Conservation (phyloP, 345 rosid genomes). For the Citrus unshiu region DNA sequence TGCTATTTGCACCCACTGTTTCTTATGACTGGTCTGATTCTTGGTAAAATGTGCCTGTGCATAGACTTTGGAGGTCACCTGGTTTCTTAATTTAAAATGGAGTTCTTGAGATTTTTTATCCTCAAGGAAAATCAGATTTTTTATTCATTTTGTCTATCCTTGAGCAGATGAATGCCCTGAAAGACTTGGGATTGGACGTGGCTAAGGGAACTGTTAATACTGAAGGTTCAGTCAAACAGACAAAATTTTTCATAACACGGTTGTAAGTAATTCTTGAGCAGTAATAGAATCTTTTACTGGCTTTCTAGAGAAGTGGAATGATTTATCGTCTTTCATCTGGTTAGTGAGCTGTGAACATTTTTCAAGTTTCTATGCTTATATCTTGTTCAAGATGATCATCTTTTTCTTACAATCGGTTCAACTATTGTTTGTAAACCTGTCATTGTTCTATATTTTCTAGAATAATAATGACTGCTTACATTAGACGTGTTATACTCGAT, state of each 20-base stretch:
- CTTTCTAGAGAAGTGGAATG: not conserved
- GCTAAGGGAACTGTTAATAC: conserved; percentile 78
- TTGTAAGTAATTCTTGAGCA: conserved; percentile 46
- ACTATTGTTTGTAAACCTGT: not conserved
- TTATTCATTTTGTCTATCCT: conserved; percentile 7
- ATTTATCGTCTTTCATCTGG: conserved; percentile 1
- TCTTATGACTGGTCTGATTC: not conserved
- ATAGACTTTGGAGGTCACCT: not conserved
- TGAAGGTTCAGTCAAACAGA: conserved; percentile 73
- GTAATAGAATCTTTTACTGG: not conserved
- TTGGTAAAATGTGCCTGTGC: not conserved
- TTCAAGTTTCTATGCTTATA: not conserved
- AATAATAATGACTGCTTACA: not conserved
- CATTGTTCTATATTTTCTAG: not conserved
- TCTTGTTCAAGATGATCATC: not conserved
- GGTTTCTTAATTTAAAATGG: not conserved
- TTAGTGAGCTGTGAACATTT: not conserved
- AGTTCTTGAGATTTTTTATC: not conserved
- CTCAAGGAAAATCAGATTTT: not conserved
- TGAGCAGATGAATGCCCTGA: conserved; percentile 81
- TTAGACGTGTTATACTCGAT: not conserved
- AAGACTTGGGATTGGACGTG: conserved; percentile 85
- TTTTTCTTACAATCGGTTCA: not conserved
- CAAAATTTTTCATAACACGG: conserved; percentile 66
- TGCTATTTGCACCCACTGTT: not conserved